phyloP scores from a whole-genome alignment of 1,284 basidiomycete species.

The Pseudozyma hubeiensis region DNA sequence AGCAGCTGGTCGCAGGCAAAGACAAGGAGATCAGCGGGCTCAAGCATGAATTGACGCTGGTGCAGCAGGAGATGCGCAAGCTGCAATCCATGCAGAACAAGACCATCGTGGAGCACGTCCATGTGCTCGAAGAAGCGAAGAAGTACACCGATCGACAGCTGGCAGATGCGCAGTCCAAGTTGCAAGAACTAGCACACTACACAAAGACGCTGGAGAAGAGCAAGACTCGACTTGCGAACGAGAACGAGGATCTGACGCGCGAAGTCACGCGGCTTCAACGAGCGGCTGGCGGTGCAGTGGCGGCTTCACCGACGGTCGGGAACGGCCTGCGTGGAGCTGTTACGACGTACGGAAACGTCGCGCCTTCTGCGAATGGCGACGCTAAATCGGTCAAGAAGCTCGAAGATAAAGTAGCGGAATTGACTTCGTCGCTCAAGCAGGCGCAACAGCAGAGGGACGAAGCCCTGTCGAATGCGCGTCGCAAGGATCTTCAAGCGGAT shows the following conservation, averaged over 20 bases:
- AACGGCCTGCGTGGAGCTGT: slow-evolving; percentile 34
- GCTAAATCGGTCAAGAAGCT: slow-evolving; percentile 69
- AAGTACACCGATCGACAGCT: slow-evolving; percentile 93
- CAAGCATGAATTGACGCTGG: slow-evolving; percentile 76
- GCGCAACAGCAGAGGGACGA: slow-evolving; percentile 64
- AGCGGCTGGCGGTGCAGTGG: slow-evolving; percentile 12
- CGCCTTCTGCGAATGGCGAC: slow-evolving; percentile 27
- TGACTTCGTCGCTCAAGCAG: slow-evolving; percentile 45
- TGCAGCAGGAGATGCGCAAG: slow-evolving; percentile 76
- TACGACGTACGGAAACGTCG: slow-evolving; percentile 38
- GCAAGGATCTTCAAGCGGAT: slow-evolving; percentile 76
- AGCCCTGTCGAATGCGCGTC: slow-evolving; percentile 72
- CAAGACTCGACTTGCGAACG: slow-evolving; percentile 79
- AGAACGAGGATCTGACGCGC: slow-evolving; percentile 85
- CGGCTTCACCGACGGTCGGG: slow-evolving; percentile 25
- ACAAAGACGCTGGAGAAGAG: slow-evolving; percentile 86
- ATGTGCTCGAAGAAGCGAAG: slow-evolving; percentile 96
- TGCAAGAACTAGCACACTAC: slow-evolving; percentile 79
- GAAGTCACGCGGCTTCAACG: slow-evolving; percentile 75
- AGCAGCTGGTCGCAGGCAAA: slow-evolving; percentile 78
- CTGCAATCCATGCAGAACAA: slow-evolving; percentile 84
- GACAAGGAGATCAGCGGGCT: slow-evolving; percentile 85
- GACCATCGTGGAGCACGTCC: slow-evolving; percentile 98
- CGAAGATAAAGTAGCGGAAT: slow-evolving; percentile 75
- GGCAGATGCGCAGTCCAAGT: slow-evolving; percentile 80